Conservation (phyloP, 257 asterid genomes). For the Nicotiana benthamiana region DNA sequence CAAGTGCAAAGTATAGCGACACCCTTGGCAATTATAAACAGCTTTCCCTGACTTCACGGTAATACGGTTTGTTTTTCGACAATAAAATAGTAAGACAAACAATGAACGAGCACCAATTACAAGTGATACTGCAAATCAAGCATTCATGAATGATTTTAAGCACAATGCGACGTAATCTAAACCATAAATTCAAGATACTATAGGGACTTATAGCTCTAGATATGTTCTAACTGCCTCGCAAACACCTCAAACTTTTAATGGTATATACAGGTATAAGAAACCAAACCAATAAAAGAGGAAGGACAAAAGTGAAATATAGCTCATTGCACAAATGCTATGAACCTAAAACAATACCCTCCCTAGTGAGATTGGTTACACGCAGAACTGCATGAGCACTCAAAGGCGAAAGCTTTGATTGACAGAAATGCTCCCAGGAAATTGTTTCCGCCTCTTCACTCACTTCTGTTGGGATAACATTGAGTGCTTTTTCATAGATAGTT, state of each 20-base stretch:
- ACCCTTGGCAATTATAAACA: background rate
- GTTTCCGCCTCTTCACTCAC: conserved; percentile 30
- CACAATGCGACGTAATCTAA: background rate
- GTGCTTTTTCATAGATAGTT: conserved; percentile 45
- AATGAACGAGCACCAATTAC: background rate
- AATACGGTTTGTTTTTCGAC: background rate
- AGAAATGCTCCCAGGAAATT: conserved; percentile 74
- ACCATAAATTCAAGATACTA: conserved; percentile 15
- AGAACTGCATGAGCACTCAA: conserved; percentile 85
- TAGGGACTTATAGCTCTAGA: conserved; percentile 27
- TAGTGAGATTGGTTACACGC: conserved; percentile 66
- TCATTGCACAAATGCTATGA: conserved; percentile 32
- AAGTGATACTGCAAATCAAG: background rate
- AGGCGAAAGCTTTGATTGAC: conserved; percentile 83
- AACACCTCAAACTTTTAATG: conserved; percentile 37
- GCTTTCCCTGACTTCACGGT: background rate
- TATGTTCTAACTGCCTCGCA: conserved; percentile 24
- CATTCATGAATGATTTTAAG: background rate
- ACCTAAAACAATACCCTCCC: conserved; percentile 51
- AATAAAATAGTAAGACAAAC: background rate
- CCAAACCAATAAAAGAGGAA: conserved; percentile 17
- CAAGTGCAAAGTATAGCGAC: too few species aligned
- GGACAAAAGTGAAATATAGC: conserved; percentile 21
- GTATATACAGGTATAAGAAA: conserved; percentile 62
- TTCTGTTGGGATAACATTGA: conserved; percentile 17